phyloP scores from a whole-genome alignment of 1,139 yeast species.

The Nadsonia starkeyi-henricii region DNA sequence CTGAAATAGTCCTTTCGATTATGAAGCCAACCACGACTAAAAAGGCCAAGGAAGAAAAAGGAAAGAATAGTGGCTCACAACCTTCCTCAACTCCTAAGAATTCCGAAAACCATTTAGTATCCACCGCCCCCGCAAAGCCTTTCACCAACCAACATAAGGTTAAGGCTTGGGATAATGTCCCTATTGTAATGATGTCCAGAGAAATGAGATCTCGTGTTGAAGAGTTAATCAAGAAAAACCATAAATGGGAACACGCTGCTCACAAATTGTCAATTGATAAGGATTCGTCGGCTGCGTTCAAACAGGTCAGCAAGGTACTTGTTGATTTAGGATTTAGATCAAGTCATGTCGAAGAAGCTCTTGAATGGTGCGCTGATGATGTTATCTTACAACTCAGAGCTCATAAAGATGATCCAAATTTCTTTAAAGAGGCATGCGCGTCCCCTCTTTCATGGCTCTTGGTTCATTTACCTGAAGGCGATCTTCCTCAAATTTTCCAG shows the following conservation, averaged over 20 bases:
- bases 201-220: conserved; percentile 21
- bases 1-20: background rate
- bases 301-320: background rate
- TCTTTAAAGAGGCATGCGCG: conserved; percentile 16
- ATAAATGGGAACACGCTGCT: conserved; percentile 3
- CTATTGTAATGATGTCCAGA: conserved; percentile 18
- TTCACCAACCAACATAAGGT: background rate
- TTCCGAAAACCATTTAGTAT: conserved; percentile 1
- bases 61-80: conserved; percentile 2
- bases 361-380: conserved; percentile 37
- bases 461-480: conserved; percentile 88
- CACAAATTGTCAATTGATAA: background rate
- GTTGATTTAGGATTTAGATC: conserved; percentile 49
- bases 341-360: conserved; percentile 58
- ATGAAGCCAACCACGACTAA: conserved; percentile 6
- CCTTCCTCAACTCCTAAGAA: background rate
- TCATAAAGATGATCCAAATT: background rate
- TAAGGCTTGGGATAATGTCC: conserved; percentile 3
- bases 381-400: background rate
- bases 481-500: conserved; percentile 46
- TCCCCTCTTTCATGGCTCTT: conserved; percentile 64
- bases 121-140: background rate
- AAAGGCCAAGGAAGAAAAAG: conserved; percentile 9
- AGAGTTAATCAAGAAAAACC: conserved; percentile 17
- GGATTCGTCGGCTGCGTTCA: background rate